These are phyloP conservation scores for Mastigamoeba balamuthi DNA, from an alignment of 78 protist genomes.

Conservation along the genomic window DNA sequence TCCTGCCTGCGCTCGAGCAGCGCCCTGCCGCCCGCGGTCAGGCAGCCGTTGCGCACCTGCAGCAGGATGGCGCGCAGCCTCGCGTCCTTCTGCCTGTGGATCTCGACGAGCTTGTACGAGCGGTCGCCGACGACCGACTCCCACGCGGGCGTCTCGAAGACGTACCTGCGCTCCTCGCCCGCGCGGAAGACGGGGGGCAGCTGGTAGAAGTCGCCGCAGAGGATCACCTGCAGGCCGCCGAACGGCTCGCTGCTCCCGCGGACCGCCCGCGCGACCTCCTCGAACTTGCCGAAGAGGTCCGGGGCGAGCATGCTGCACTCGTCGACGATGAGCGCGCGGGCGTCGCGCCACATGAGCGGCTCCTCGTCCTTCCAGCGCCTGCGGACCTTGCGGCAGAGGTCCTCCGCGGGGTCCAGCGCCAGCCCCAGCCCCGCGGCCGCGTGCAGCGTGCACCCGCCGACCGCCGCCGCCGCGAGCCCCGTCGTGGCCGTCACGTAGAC, in stretches of 20 bases:
- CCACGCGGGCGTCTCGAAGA: too few species aligned
- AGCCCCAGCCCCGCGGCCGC: conserved; percentile 21
- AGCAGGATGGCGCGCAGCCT: too few species aligned
- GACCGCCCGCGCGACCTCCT: conserved; percentile 25
- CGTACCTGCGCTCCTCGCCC: too few species aligned
- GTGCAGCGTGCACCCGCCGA: conserved; percentile 79
- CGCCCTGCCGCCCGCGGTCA: too few species aligned
- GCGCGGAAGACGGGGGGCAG: conserved; percentile 79
- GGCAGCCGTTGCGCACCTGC: too few species aligned
- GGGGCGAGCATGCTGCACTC: conserved; percentile 70
- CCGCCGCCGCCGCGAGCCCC: conserved; percentile 66
- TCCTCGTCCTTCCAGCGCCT: background rate
- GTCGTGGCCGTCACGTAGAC: conserved; percentile 59
- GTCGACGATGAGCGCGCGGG: conserved; percentile 57
- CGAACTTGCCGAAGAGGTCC: conserved; percentile 47
- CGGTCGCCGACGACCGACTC: too few species aligned
- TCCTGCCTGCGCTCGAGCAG: too few species aligned
- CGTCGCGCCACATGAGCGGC: conserved; percentile 36
- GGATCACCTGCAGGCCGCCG: conserved; percentile 74
- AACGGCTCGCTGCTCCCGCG: conserved; percentile 19
- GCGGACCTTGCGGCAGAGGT: background rate
- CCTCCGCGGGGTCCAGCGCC: conserved; percentile 3
- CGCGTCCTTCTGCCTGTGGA: too few species aligned
- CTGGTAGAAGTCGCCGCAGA: conserved; percentile 77
- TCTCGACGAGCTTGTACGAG: too few species aligned